Base-by-base conservation (phyloP, 176 grass and related monocot species). In the Melocanna baccifera region DNA sequence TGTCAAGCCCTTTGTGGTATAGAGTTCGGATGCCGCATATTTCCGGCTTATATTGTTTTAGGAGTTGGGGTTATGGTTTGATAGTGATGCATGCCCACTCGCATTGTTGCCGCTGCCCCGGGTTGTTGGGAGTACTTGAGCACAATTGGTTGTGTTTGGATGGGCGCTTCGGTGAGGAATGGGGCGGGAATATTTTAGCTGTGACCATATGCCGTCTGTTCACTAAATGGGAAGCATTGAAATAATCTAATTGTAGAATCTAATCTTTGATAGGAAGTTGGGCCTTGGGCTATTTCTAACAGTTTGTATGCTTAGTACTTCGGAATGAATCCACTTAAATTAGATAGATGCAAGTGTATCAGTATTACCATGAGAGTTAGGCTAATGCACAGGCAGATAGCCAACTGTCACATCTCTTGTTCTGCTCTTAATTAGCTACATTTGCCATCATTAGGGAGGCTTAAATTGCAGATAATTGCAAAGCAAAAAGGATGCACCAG, bases 1-100 rank as follows among this genome's bases (percentile, higher is more conserved):
- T 89, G 71, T 56, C 37, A 57, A 66, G 12, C 40, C 4, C 61
- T 87, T 15, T 84, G 74, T 90, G 68, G 50, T 78, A 26, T 55
- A 51, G 48, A 56, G 46, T 62, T 86, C 12, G 78, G 48, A 83
- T 78, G 48, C 84, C 46, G 20, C 43, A 12, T 4, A 41, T 81
- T 76, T 62, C 29, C 29, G 71, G 71, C 71, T 42, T 86, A n/a
- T n/a, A n/a, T 81, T 73, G 40, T 41, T 48, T 67, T 50, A 45
- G 19, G 29, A 30, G 46, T 82, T 43, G 43, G 52, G 65, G 15
- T 43, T 86, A 13, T 52, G 26, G 48, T 70, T 9, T 10, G 88
- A 90, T 37, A 65, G 72, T 40, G 88, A 90, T 52, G 83, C 22
- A 0, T 82, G 56, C 3, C 84, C 65, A 66, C 2, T 22, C 4